phyloP scores from a whole-genome alignment of 495 filamentous ascomycete species.

The Clavariopsis aquatica region DNA sequence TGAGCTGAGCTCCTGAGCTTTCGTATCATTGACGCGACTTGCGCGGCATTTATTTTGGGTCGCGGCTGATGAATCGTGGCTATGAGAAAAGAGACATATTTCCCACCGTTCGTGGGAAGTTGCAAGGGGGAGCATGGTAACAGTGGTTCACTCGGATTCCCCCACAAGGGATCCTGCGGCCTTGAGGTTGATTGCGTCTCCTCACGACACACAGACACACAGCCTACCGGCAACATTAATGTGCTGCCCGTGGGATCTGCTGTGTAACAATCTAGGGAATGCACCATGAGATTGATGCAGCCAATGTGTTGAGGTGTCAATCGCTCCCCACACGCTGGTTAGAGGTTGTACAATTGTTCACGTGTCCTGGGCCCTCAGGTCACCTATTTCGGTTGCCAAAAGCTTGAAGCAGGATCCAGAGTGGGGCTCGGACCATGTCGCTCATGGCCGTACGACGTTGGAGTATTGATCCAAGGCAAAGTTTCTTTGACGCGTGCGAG shows the following conservation, averaged over 20 bases:
- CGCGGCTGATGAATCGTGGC: background rate
- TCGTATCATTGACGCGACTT: background rate
- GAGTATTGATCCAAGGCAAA: background rate
- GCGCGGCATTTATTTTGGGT: background rate
- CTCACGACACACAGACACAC: background rate
- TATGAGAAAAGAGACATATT: background rate
- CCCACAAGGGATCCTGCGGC: background rate
- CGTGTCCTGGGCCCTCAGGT: conserved; percentile 27
- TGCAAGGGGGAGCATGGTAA: background rate
- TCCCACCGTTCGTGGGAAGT: background rate
- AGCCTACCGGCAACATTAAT: conserved; percentile 9
- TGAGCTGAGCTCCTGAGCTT: background rate
- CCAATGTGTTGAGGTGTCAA: conserved; percentile 13
- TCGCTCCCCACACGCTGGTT: background rate
- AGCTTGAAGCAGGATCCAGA: background rate
- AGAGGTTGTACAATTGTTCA: conserved; percentile 12
- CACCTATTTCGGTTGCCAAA: background rate
- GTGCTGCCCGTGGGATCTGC: background rate
- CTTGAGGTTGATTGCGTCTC: background rate
- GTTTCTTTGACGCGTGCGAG: background rate
- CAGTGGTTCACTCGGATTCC: background rate
- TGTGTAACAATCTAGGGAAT: conserved; percentile 29
- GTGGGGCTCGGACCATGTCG: background rate
- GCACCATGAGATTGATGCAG: conserved; percentile 31
- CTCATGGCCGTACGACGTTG: background rate